Conservation (phyloP, 306 rosid species). For the Prunus armeniaca region DNA sequence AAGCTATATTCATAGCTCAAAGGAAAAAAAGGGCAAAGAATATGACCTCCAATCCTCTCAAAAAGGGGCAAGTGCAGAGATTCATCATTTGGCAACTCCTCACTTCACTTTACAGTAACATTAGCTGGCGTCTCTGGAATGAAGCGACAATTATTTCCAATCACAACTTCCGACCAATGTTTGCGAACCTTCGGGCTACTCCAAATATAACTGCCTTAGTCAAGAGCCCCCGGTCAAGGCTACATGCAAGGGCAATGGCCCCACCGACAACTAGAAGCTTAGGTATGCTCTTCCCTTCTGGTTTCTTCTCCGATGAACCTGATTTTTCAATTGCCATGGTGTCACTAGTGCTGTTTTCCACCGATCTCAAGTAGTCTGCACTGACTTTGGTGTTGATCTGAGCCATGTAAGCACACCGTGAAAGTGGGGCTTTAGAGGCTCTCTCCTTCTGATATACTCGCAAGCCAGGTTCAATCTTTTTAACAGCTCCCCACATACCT, state of each 20-base stretch:
- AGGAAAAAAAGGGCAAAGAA: constrained; percentile 37
- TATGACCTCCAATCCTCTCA: constrained; percentile 21
- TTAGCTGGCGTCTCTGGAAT: constrained; percentile 25
- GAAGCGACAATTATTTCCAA: constrained; percentile 17
- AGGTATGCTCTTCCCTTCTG: constrained; percentile 57
- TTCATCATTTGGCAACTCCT: constrained; percentile 28
- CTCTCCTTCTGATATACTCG: constrained; percentile 64
- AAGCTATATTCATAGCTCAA: constrained; percentile 35
- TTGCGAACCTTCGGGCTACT: constrained; percentile 79
- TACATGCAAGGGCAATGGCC: constrained; percentile 78
- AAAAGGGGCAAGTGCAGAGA: constrained; percentile 27
- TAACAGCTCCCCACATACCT: constrained; percentile 99
- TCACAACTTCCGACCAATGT: constrained; percentile 73
- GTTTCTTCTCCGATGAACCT: constrained; percentile 46
- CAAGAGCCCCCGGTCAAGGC: constrained; percentile 78
- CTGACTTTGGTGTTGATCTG: constrained; percentile 69
- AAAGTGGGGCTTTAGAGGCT: constrained; percentile 52
- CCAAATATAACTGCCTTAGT: constrained; percentile 92
- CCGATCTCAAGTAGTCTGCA: constrained; percentile 51
- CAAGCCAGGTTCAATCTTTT: constrained; percentile 83
- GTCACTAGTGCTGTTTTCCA: constrained; percentile 42
- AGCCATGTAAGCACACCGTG: constrained; percentile 62
- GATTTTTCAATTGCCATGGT: constrained; percentile 37
- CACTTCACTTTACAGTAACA: constrained; percentile 24
- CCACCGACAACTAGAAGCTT: constrained; percentile 79